Evolutionary conservation across 257 asterid species (phyloP), one percentile per base, ranked within the genome.

Genomic region (Scutellaria minor): DNA sequence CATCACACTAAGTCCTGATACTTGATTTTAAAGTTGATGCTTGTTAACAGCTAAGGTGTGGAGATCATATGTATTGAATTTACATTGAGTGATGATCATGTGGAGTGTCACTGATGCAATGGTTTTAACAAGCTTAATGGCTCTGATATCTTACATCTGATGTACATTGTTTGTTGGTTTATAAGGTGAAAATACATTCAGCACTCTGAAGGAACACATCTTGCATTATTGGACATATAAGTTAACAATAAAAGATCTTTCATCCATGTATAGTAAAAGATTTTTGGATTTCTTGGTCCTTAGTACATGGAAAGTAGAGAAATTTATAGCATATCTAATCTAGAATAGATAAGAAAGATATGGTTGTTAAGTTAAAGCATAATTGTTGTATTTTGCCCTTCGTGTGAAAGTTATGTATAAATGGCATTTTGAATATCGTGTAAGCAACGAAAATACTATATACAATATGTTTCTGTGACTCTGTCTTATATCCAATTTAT

Each of bases 71-170:
- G 27, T 15, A n/a, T 52, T 68, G 44, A 45, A 62, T 42, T 9
- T 52, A 40, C 31, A 52, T 39, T 51, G 37, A 4, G 2, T 31
- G 37, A 57, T 12, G 13, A 12, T 24, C 73, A 67, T 52, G 58
- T 39, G 10, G 63, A 15, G 44, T 9, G 15, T 14, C 45, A 31
- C 41, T 7, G 46, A 48, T 56, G 76, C 42, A 71, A 58, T 58
- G 61, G 35, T 27, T 46, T 66, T 45, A 46, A 74, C 57, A n/a
- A 14, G 58, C 48, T 51, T 51, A 15, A 46, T 60, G 51, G 20
- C 77, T 37, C 41, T 56, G 27, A 18, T 42, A 9, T 14, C 39
- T 22, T 35, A 22, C 42, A 8, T 62, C 22, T 27, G 59, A 9
- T 73, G 35, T 41, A 35, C 46, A 50, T 35, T 15, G 37, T 5